Evolutionary conservation across 2,329 filamentous ascomycete genomes (phyloP), one percentile per base, ranked within the genome.

Genomic region (Fonsecaea pugnacius): DNA sequence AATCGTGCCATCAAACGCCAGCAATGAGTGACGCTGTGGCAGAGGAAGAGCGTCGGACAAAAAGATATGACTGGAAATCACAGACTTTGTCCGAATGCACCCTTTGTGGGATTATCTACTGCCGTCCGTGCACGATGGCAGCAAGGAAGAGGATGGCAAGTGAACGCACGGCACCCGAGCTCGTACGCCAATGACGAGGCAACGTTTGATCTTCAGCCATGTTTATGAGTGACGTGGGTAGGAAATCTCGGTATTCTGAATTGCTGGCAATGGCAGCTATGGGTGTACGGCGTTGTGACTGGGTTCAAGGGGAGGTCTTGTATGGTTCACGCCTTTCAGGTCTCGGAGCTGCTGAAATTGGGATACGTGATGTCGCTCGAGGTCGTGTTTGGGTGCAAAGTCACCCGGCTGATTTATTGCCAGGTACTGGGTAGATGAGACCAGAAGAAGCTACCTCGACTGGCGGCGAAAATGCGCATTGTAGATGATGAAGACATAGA

Each of bases 71-170:
- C 43, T 12, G 48, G 6, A 58, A 55, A 16, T n/a, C 35, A 8
- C 57, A 59, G 9, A 24, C 48, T 18, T 33, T 53, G 5, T 63
- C 52, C 60, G 60, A 58, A 27, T 66, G 63, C 50, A 9, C 8
- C 9, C 40, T 33, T 18, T 67, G 65, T 50, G 62, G 65, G 2
- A 54, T 67, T 12, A 38, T 67, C 18, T 67, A 62, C 48, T 67
- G 65, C 50, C 27, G 38, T 33, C 14, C 48, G 9, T 67, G 65
- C 48, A 62, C 58, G 50, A 65, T 58, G 30, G 59, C 46, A 14
- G 52, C 65, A 4, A 16, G 36, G n/a, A 38, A 27, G 24, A 53
- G 46, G 21, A 60, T 60, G 8, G 21, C 14, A 12, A 38, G 27
- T 18, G 57, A 60, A 32, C 46, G 46, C 14, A 21, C 12, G 18